These are phyloP conservation scores for Cadophora sp. DNA, from an alignment of 2,329 filamentous ascomycete genomes.

Conservation along the genomic window DNA sequence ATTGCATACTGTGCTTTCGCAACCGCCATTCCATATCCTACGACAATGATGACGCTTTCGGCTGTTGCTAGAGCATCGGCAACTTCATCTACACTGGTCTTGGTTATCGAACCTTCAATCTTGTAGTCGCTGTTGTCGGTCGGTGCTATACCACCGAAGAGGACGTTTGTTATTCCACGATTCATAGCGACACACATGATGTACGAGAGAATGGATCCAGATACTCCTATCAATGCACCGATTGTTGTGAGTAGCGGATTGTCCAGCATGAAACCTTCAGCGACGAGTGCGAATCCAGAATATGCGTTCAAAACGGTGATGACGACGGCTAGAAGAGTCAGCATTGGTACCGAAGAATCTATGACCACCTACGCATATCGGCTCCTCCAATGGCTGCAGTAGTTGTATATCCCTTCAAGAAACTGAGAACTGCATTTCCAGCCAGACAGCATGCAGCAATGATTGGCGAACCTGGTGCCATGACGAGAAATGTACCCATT, in stretches of 20 bases:
- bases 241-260: conserved; percentile 86
- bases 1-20: conserved; percentile 93
- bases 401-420: conserved; percentile 86
- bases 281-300: conserved; percentile 87
- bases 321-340: conserved; percentile 65
- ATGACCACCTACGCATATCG: conserved; percentile 71
- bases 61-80: conserved; percentile 77
- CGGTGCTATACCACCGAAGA: conserved; percentile 82
- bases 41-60: conserved; percentile 82
- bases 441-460: conserved; percentile 81
- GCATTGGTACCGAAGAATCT: conserved; percentile 31
- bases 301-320: conserved; percentile 92
- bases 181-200: conserved; percentile 94
- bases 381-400: conserved; percentile 91
- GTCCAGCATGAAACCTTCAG: conserved; percentile 90
- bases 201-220: conserved; percentile 87
- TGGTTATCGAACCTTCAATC: conserved; percentile 80
- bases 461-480: conserved; percentile 79
- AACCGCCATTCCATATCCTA: conserved; percentile 94
- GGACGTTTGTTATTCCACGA: conserved; percentile 83
- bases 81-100: conserved; percentile 81
- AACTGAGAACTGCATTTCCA: conserved; percentile 79
- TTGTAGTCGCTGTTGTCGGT: conserved; percentile 70
- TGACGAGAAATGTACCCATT: conserved; percentile 82
- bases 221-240: conserved; percentile 86